These are phyloP conservation scores for Alliaria petiolata DNA, from an alignment of 345 rosid species.

Conservation along the genomic window DNA sequence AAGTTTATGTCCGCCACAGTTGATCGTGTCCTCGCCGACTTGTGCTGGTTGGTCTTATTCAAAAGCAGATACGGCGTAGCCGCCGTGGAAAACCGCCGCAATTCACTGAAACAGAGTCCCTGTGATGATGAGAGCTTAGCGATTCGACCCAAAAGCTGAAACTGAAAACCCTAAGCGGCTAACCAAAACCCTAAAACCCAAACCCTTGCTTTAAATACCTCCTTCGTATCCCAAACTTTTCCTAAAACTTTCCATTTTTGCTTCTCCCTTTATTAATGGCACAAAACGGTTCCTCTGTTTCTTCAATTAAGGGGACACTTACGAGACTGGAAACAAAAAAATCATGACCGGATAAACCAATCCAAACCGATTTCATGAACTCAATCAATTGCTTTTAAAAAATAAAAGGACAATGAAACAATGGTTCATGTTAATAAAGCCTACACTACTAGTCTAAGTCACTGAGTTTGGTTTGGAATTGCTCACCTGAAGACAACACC, in stretches of 20 bases:
- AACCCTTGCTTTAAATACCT: too few species aligned
- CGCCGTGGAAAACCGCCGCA: neutral
- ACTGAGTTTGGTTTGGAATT: conserved; percentile 63
- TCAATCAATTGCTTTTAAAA: too few species aligned
- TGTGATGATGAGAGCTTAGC: neutral
- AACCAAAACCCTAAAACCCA: neutral
- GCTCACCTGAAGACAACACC: conserved; percentile 69
- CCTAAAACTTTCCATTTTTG: too few species aligned
- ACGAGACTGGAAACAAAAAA: too few species aligned
- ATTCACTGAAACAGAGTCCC: neutral
- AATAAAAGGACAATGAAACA: neutral
- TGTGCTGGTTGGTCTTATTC: neutral
- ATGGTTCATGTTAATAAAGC: neutral
- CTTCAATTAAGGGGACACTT: too few species aligned
- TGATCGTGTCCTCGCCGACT: neutral
- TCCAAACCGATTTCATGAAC: too few species aligned
- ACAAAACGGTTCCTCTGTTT: too few species aligned
- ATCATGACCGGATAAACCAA: too few species aligned
- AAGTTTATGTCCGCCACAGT: neutral
- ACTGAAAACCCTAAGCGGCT: neutral
- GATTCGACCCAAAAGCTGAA: conserved; percentile 6
- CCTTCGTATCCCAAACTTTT: too few species aligned
- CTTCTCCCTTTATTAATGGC: too few species aligned
- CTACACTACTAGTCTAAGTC: conserved; percentile 51
- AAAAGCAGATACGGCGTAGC: conserved; percentile 11